Evolutionary conservation across 345 rosid species (phyloP).

Genomic region (Nasturtium officinale): DNA sequence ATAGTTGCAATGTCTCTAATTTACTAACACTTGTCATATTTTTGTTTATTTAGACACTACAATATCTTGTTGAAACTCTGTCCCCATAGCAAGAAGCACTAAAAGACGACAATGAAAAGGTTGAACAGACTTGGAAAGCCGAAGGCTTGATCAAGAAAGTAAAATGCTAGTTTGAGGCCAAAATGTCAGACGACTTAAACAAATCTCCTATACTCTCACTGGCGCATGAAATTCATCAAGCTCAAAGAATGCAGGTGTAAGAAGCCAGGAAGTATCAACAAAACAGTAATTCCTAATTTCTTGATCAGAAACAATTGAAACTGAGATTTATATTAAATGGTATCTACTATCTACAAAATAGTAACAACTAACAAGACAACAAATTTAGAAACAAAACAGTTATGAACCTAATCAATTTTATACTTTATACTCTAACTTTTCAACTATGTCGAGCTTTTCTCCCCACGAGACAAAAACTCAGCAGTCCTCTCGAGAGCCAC

Average conservation of each 20-base stretch:
- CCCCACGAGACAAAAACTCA: conserved; percentile 21
- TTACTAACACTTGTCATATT: not conserved
- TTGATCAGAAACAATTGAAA: not conserved
- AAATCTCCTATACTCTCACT: no score
- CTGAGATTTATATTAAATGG: not conserved
- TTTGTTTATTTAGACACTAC: conserved; percentile 54
- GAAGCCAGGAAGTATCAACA: no score
- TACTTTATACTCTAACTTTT: not conserved
- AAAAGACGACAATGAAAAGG: conserved; percentile 36
- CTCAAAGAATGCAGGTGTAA: no score
- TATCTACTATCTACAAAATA: not conserved
- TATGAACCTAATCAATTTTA: not conserved
- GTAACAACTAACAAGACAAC: not conserved
- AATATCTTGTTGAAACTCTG: conserved; percentile 62
- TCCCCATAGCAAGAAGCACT: conserved; percentile 45
- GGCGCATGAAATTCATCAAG: no score
- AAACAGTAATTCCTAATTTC: not conserved
- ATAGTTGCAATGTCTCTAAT: not conserved
- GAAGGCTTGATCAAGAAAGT: no score
- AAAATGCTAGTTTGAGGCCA: no score
- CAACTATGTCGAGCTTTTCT: not conserved
- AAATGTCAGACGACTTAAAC: no score
- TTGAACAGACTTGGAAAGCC: not conserved
- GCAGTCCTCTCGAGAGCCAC: not conserved
- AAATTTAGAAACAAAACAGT: not conserved